Base-by-base conservation (phyloP, 1,284 basidiomycete genomes). In the Phellinidium pouzarii region DNA sequence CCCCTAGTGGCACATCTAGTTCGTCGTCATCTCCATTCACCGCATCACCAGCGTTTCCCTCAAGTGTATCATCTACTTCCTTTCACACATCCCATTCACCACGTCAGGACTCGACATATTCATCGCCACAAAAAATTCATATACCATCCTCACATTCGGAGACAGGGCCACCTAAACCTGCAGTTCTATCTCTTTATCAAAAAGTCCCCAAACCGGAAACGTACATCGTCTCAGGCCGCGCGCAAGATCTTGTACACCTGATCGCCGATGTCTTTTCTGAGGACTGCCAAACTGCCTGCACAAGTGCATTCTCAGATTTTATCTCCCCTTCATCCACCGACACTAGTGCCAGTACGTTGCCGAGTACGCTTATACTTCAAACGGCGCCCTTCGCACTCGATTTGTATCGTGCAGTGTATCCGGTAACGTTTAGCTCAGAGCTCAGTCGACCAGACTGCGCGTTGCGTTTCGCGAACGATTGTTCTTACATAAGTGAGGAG, bases 381-480 rank as follows among this genome's bases (percentile, higher is more conserved):
- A 74, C 84, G 1, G 77, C 84, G 29, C 71, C 80, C 1, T 78
- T 87, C 27, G 73, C 86, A 2, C 74, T 95, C 44, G 91, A 94
- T 56, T 71, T 97, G 4, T 91, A 87, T 68, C 80, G 87, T 38
- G 90, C 87, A 0, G 69, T 94, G 27, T 85, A 89, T 65, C 91
- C 90, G n/a, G 77, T 87, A 5, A 75, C 77, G 40, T 85, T 84
- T 58, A 69, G 74, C 1, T 62, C 71, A 20, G 71, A 75, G 23
- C 68, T 91, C 36, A 62, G 68, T 12, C 68, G 76, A 31, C 73
- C 85, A 3, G 78, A 80, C 12, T 69, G 77, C 25, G 73, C 79
- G 1, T 85, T 97, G 77, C 81, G 86, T 48, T 89, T 91, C 64
- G 83, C 88, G 22, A 98, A 98, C 66, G 91, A 96, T 59, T 92